Conservation (phyloP, 23 red algal genomes). For the Porphyridium purpureum region DNA sequence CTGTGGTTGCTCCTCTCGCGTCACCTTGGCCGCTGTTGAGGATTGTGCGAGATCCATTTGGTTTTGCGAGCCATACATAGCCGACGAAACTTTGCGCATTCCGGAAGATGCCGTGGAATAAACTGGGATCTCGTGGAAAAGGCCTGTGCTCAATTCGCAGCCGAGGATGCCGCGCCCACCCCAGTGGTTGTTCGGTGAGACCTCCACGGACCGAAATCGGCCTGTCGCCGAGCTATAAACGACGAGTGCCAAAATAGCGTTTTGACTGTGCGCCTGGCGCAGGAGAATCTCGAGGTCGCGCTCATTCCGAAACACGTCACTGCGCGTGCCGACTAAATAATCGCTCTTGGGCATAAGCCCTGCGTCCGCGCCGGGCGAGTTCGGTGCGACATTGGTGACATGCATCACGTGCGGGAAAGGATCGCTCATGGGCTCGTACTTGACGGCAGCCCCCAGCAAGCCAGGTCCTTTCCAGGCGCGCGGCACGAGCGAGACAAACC, state of each 20-base stretch:
- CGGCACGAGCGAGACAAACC: slow-evolving; percentile 18
- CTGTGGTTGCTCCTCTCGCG: too few relatives aligned
- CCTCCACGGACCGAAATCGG: background rate
- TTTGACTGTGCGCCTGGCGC: too few relatives aligned
- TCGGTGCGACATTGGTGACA: slow-evolving; percentile 49
- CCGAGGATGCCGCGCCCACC: background rate
- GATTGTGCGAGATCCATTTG: too few relatives aligned
- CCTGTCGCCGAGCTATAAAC: background rate
- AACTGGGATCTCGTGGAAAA: background rate
- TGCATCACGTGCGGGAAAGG: slow-evolving; percentile 37
- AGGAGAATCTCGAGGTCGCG: slow-evolving; percentile 28
- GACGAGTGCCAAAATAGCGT: too few relatives aligned
- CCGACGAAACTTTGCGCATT: background rate
- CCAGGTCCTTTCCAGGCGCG: slow-evolving; percentile 36
- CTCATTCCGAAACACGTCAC: slow-evolving; percentile 44
- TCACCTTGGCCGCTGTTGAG: too few relatives aligned
- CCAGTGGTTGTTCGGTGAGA: background rate
- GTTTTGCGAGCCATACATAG: background rate
- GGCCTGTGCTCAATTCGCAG: background rate
- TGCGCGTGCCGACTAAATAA: slow-evolving; percentile 63
- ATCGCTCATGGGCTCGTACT: slow-evolving; percentile 31
- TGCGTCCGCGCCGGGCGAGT: slow-evolving; percentile 52
- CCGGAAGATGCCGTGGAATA: background rate
- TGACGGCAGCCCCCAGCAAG: slow-evolving; percentile 47
- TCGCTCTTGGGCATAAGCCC: slow-evolving; percentile 41